These are phyloP conservation scores for Jatropha curcas DNA, from an alignment of 345 rosid species.

Conservation along the genomic window DNA sequence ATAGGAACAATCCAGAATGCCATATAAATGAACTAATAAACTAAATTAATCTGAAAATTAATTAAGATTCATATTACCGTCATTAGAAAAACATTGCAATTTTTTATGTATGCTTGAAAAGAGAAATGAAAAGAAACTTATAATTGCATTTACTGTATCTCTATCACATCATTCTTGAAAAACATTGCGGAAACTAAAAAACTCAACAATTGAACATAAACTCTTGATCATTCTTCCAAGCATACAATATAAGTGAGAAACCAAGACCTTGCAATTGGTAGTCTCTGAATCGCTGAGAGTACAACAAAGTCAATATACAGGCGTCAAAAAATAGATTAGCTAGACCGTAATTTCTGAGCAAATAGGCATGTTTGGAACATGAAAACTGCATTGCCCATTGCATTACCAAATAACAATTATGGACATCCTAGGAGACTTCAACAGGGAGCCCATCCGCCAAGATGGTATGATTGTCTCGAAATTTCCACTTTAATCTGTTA, in stretches of 20 bases:
- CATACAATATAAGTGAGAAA: slow-evolving; percentile 62
- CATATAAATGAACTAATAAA: no score
- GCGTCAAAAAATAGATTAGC: slow-evolving; percentile 49
- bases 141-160: slow-evolving; percentile 27
- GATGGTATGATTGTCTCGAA: slow-evolving; percentile 83
- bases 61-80: no score
- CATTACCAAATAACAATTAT: slow-evolving; percentile 85
- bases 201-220: slow-evolving; percentile 16
- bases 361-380: slow-evolving; percentile 78
- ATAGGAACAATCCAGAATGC: no score
- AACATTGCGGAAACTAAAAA: slow-evolving; percentile 17
- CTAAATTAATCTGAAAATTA: no score
- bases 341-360: slow-evolving; percentile 39
- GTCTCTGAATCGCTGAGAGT: slow-evolving; percentile 50
- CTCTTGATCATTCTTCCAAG: slow-evolving; percentile 68
- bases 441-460: slow-evolving; percentile 78
- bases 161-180: slow-evolving; percentile 24
- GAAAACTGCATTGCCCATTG: slow-evolving; percentile 75
- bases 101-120: no score
- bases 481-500: slow-evolving; percentile 87
- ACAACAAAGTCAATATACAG: slow-evolving; percentile 35
- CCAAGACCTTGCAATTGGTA: slow-evolving; percentile 63
- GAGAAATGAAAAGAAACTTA: slow-evolving; percentile 6
- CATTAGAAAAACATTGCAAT: no score
- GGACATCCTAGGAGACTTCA: slow-evolving; percentile 93